Evolutionary conservation across 306 rosid genomes (phyloP), one percentile per base, ranked within the genome.

Genomic region (Cotoneaster glaucophyllus): DNA sequence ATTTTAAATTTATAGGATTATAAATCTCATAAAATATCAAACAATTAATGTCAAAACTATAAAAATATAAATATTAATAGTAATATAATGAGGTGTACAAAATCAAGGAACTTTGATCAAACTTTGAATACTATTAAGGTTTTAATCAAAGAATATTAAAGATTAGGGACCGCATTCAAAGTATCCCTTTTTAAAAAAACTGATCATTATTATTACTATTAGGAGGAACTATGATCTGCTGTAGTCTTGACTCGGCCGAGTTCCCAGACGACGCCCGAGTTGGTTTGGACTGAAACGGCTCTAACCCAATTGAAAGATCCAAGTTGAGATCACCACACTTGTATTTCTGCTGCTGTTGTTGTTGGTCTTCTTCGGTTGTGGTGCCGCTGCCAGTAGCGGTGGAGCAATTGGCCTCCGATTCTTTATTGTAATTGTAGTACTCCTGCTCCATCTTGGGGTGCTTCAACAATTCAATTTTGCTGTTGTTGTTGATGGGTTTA

Each of bases 221-320:
- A 5, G 3, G 19, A 17, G 54, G 21, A 50, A 0, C 3, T 17
- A 50, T 50, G 54, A 50, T 71, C 21, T 32, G 56, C 8, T 62
- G 71, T 7, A 45, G 78, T 65, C 74, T 81, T 10, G 94, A 89
- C 83, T 89, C 91, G 13, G 87, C 88, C 31, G 85, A 78, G 82
- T 82, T 83, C 39, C 69, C 73, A 1, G 59, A 58, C 28, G 77
- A 80, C 8, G 76, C 22, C 68, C 88, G 81, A 37, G 80, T 34
- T 2, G 80, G 62, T 69, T 81, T 79, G 39, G 82, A 69, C 74
- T 82, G 87, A 61, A 81, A 81, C 24, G 95, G 95, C 12, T 29
- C 74, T 0, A 85, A 77, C 32, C 96, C 96, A 19, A 90, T 83
- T 2, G 90, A 82, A 18, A 90, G 96, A 57, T 90, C 96, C 84